A percentile compares a stretch with the other conserved stretches of the same genome.
Evolutionary conservation across 2,329 filamentous ascomycete genomes (phyloP).

Genomic region (Diaporthe aspalathi): DNA sequence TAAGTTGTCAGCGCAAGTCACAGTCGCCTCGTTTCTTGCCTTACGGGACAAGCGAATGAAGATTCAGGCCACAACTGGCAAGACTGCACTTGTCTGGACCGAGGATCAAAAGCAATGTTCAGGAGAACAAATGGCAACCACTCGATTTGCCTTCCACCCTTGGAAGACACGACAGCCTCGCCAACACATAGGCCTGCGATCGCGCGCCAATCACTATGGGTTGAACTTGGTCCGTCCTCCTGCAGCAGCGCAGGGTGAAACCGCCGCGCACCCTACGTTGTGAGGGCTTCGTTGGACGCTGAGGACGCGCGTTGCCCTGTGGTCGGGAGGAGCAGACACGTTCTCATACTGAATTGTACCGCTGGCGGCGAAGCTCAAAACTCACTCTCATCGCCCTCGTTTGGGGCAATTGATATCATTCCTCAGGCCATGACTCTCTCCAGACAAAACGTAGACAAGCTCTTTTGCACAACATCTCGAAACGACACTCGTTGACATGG

Average conservation of each 20-base stretch:
- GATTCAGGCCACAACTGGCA: not conserved
- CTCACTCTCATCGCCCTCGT: not conserved
- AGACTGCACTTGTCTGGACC: not conserved
- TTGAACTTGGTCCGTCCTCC: conserved; percentile 10
- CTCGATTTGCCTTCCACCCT: not conserved
- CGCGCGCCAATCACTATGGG: conserved; percentile 1
- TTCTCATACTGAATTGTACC: not conserved
- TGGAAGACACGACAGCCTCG: not conserved
- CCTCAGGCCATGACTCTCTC: not conserved
- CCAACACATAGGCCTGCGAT: not conserved
- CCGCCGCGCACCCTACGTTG: not conserved
- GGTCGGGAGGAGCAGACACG: not conserved
- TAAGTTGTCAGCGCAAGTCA: not conserved
- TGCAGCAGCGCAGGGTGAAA: conserved; percentile 22
- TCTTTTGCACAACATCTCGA: not conserved
- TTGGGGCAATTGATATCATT: not conserved
- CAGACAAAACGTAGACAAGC: not conserved
- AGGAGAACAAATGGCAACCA: not conserved
- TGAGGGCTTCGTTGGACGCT: not conserved
- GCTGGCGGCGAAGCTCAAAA: conserved; percentile 8
- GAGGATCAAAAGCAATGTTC: not conserved
- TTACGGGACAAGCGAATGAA: conserved; percentile 5
- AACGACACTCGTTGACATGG: not conserved
- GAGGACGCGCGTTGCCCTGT: conserved; percentile 13
- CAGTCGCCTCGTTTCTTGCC: conserved; percentile 10